Evolutionary conservation across 108 stramenopile species (phyloP), one percentile per base, ranked within the genome.

Genomic region (Nitzschia sp.): DNA sequence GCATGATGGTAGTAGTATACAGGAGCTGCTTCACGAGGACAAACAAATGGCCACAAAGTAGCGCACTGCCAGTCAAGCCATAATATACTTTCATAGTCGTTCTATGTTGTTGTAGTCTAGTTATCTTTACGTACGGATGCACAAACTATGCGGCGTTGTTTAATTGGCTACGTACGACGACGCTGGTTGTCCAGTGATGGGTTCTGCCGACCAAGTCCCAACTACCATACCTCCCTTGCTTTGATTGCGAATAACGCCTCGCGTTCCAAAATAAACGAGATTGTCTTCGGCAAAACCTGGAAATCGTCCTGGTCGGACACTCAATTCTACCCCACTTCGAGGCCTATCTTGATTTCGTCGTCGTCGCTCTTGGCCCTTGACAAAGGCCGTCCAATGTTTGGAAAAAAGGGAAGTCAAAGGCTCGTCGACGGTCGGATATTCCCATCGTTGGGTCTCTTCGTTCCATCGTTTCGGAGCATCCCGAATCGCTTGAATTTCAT

Each of bases 391-490:
- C 9, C 16, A 30, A 19, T 57, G 44, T 27, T 57, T 35, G 11
- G 23, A 21, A 16, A 48, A 32, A 3, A 68, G 17, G 32, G 54
- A 28, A 4, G 19, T 5, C 19, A 50, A n/a, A 57, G 47, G 34
- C n/a, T 57, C 53, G 28, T 26, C 55, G 17, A 41, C 33, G 17
- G 3, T 30, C 5, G 23, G 66, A 6, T 56, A 52, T 57, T 68
- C 66, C 66, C 66, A 68, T 55, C 16, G 3, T 27, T 57, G 30
- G 2, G 6, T 55, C 38, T 57, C 66, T 16, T 55, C 54, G 26
- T 68, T 68, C 66, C 66, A 68, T 45, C 36, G 29, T 26, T 68
- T 68, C 31, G 55, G 53, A 5, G 32, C 53, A 31, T 68, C 25
- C 3, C 17, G 26, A 22, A 26, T 23, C 21, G 16, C 11, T 36